These are phyloP conservation scores for Trichoderma sp. DNA, from an alignment of 2,329 filamentous ascomycete species.

Conservation along the genomic window DNA sequence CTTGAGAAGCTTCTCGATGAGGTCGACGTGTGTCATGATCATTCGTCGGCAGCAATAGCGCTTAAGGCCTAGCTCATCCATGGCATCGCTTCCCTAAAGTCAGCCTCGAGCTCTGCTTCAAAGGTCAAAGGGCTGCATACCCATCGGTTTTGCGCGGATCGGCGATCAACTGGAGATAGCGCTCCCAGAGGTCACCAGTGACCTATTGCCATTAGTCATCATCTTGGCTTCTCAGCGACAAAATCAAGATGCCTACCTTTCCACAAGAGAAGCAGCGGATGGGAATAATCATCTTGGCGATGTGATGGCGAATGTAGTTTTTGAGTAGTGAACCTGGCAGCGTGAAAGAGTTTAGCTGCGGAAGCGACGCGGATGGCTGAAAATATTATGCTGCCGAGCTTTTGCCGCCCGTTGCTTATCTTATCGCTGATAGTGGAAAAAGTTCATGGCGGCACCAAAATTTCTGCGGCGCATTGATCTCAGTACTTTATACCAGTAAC, in stretches of 20 bases:
- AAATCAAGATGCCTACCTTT: slow-evolving; percentile 64
- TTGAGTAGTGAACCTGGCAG: slow-evolving; percentile 22
- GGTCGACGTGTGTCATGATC: slow-evolving; percentile 98
- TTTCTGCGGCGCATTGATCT: slow-evolving; percentile 30
- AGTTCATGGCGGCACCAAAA: slow-evolving; percentile 42
- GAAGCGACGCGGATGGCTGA: slow-evolving; percentile 7
- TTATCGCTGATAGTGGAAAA: slow-evolving; percentile 38
- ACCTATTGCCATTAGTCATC: slow-evolving; percentile 59
- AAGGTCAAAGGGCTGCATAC: slow-evolving; percentile 41
- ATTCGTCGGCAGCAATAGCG: slow-evolving; percentile 98
- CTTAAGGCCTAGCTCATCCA: slow-evolving; percentile 90
- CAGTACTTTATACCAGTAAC: slow-evolving; percentile 5
- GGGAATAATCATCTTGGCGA: slow-evolving; percentile 86
- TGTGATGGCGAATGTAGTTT: background rate
- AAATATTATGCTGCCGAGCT: slow-evolving; percentile 31
- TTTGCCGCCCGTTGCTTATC: slow-evolving; percentile 37
- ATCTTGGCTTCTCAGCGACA: background rate
- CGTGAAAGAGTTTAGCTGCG: slow-evolving; percentile 14
- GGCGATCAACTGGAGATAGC: slow-evolving; percentile 85
- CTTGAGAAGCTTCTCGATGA: slow-evolving; percentile 97
- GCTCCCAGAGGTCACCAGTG: slow-evolving; percentile 95
- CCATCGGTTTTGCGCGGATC: slow-evolving; percentile 67
- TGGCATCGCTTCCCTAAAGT: slow-evolving; percentile 71
- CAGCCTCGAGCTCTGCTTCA: background rate
- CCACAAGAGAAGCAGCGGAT: slow-evolving; percentile 98